Conservation (phyloP, 495 filamentous ascomycete genomes). For the Daldinia childiae region DNA sequence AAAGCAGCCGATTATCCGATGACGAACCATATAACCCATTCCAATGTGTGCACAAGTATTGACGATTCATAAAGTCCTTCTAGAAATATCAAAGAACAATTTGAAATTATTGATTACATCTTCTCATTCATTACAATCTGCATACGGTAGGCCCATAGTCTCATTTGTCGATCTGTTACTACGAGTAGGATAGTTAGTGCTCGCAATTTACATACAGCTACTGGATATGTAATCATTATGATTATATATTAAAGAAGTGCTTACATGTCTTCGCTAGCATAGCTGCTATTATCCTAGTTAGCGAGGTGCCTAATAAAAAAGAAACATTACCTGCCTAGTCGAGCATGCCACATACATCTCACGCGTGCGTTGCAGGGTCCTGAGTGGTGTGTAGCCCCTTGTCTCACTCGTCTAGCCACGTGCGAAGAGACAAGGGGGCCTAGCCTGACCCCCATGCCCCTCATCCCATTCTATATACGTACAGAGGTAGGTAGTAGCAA, state of each 20-base stretch:
- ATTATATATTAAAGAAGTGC: constrained; percentile 25
- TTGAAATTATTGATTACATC: constrained; percentile 18
- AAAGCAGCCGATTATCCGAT: background rate
- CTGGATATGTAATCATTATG: constrained; percentile 30
- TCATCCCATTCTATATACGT: constrained; percentile 18
- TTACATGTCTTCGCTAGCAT: constrained; percentile 5
- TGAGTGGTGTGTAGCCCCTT: constrained; percentile 14
- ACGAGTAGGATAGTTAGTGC: background rate
- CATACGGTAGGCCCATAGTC: background rate
- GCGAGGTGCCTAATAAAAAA: constrained; percentile 13
- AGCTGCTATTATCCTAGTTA: background rate
- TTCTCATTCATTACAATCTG: background rate
- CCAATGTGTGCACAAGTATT: background rate
- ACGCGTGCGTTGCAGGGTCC: constrained; percentile 28
- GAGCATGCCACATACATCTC: constrained; percentile 30
- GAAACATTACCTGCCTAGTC: constrained; percentile 23
- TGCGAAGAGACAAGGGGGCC: constrained; percentile 29
- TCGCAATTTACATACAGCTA: constrained; percentile 29
- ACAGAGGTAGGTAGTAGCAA: background rate
- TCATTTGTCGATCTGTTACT: constrained; percentile 16
- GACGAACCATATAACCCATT: background rate
- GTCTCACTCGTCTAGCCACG: constrained; percentile 33
- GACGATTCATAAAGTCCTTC: background rate
- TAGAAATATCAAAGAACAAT: background rate
- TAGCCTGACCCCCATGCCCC: constrained; percentile 25